Percentiles rank a stretch among this genome's conserved stretches.
Conservation (phyloP, 495 filamentous ascomycete species). For the Thozetella sp. region DNA sequence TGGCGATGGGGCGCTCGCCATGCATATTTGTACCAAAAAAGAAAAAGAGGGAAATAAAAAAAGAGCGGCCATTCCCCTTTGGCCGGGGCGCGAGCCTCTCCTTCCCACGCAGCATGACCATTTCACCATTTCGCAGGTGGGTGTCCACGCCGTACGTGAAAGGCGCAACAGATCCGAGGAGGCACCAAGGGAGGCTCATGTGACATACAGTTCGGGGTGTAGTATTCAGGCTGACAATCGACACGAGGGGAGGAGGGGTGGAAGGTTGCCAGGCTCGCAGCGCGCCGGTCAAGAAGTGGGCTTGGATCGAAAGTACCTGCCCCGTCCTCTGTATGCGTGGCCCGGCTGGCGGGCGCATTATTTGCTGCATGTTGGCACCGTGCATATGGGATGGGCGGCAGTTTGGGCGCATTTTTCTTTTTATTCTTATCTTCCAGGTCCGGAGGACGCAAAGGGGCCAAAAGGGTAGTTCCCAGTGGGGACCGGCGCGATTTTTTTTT, state of each 20-base stretch:
- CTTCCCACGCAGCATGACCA: background rate
- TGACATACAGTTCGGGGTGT: slow-evolving; percentile 1
- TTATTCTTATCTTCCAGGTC: too few species aligned
- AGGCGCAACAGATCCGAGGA: background rate
- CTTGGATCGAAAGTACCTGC: background rate
- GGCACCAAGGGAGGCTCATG: too few species aligned
- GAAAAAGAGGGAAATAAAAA: too few species aligned
- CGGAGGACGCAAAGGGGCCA: too few species aligned
- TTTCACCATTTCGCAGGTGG: background rate
- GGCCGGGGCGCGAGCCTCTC: too few species aligned
- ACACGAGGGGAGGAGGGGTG: background rate
- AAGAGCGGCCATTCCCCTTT: too few species aligned
- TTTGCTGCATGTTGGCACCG: background rate
- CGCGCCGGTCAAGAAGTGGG: background rate
- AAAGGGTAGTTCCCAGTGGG: too few species aligned
- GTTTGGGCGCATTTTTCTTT: too few species aligned
- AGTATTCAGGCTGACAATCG: slow-evolving; percentile 4
- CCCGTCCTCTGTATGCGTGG: background rate
- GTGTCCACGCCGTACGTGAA: background rate
- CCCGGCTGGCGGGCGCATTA: background rate
- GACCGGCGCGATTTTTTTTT: too few species aligned
- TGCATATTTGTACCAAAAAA: too few species aligned
- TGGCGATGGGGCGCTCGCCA: too few species aligned
- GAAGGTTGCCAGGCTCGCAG: background rate
- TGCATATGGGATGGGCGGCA: background rate